Conservation (phyloP, 176 grass and related monocot species). For the Eleusine coracana region DNA sequence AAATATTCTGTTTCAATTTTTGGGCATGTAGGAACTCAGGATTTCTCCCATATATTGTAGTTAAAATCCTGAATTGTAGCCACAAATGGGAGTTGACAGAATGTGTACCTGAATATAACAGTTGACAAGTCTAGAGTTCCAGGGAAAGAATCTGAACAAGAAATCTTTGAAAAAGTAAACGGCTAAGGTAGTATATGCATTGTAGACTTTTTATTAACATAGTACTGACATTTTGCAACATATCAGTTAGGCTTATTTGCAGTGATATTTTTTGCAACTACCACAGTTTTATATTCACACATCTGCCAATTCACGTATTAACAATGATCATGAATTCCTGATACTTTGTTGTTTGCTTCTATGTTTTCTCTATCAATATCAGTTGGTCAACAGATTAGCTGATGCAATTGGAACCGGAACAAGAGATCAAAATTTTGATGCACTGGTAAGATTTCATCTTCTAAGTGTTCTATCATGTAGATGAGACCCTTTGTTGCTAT, state of each 20-base stretch:
- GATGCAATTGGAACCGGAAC: constrained; percentile 62
- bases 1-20: not conserved
- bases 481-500: not conserved
- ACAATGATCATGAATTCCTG: not conserved
- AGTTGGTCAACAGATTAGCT: constrained; percentile 61
- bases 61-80: not conserved
- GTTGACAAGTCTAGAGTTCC: not conserved
- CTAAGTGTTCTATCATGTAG: too few relatives aligned
- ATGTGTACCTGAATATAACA: not conserved
- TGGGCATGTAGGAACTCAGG: not conserved
- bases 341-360: constrained; percentile 20
- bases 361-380: not conserved
- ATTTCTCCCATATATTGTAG: not conserved
- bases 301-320: constrained; percentile 1
- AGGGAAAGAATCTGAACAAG: not conserved
- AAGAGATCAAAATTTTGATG: constrained; percentile 57
- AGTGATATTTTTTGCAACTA: not conserved
- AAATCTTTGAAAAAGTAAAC: constrained; percentile 22
- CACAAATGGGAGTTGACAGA: not conserved
- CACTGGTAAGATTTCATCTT: constrained; percentile 41
- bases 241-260: constrained; percentile 16
- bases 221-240: not conserved
- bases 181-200: not conserved
- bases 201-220: constrained; percentile 17
- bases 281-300: not conserved